These are phyloP conservation scores for Coemansia sp. DNA, from an alignment of 192 early-diverging fungal species.

Conservation along the genomic window DNA sequence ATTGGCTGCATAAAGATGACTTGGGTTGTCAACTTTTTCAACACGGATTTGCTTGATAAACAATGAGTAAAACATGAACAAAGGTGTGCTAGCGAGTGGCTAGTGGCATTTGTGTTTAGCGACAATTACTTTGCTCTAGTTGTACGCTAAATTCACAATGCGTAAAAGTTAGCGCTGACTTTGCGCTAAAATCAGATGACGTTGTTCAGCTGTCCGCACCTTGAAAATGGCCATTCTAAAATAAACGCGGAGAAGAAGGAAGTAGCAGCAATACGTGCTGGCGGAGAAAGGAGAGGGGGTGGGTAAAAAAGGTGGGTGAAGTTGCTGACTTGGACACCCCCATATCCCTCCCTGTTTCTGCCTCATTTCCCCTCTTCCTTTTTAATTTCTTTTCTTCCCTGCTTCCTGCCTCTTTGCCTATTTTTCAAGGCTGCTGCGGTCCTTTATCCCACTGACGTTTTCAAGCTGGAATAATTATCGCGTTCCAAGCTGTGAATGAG, in stretches of 20 bases:
- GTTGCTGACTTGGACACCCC: conserved; percentile 4
- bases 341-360: background rate
- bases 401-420: background rate
- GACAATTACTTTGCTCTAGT: too few species aligned
- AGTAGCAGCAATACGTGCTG: background rate
- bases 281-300: background rate
- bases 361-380: background rate
- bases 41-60: too few species aligned
- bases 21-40: too few species aligned
- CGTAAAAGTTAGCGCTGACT: too few species aligned
- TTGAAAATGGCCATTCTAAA: background rate
- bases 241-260: background rate
- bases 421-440: background rate
- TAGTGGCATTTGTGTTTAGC: too few species aligned
- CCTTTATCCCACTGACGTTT: background rate
- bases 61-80: too few species aligned
- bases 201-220: background rate
- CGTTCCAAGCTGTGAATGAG: too few species aligned
- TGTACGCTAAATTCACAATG: too few species aligned
- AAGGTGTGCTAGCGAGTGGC: too few species aligned
- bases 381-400: conserved; percentile 1
- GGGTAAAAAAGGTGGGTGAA: conserved; percentile 4
- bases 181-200: background rate
- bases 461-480: background rate
- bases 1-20: too few species aligned